Percentiles rank a stretch among this genome's conserved stretches.
phyloP scores from a whole-genome alignment of 768 basidiomycete genomes.

The Tricholoma bakamatsutake region DNA sequence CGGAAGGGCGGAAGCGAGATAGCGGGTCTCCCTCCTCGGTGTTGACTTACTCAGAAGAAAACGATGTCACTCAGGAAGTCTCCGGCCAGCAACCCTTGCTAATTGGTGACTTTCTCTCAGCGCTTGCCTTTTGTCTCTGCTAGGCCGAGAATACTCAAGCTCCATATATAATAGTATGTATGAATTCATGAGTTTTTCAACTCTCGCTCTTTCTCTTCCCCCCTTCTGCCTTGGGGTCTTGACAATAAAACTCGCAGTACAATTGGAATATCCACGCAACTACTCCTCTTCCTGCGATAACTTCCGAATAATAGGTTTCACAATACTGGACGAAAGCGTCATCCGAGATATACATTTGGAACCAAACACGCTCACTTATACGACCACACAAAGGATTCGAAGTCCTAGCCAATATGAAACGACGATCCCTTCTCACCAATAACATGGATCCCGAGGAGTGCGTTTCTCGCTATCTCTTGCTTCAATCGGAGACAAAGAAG shows the following conservation, averaged over 20 bases:
- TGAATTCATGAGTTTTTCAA: neutral
- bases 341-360: neutral
- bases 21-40: conserved; percentile 4
- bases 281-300: neutral
- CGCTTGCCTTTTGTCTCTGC: conserved; percentile 1
- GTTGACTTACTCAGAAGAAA: neutral
- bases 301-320: neutral
- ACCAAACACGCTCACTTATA: neutral
- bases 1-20: conserved; percentile 3
- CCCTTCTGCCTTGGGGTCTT: neutral
- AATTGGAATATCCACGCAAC: neutral
- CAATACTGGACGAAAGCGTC: neutral
- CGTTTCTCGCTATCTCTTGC: conserved; percentile 5
- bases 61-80: conserved; percentile 2
- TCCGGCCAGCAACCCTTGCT: neutral
- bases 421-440: conserved; percentile 26
- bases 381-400: neutral
- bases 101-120: conserved; percentile 3
- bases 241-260: neutral
- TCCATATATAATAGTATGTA: neutral
- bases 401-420: conserved; percentile 18
- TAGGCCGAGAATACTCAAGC: conserved; percentile 3
- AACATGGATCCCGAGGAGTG: conserved; percentile 30
- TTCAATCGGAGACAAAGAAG: neutral
- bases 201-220: neutral